Base-by-base conservation (phyloP, 768 basidiomycete species). In the Hypsizygus marmoreus region DNA sequence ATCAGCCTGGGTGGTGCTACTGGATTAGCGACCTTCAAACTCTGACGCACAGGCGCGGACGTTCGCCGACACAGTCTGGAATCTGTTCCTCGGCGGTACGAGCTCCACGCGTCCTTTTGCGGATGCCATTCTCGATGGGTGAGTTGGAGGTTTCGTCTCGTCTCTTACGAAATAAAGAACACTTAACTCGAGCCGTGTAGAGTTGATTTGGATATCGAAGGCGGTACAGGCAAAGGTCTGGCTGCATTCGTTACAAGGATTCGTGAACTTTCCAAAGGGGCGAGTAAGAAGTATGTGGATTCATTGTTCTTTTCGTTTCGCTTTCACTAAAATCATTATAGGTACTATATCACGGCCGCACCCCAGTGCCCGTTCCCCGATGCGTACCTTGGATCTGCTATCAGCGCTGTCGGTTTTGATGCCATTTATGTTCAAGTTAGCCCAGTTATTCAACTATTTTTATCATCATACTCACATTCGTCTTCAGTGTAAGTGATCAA, bases 141-240 rank as follows among this genome's bases (percentile, higher is more conserved):
- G 50, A 50, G 67, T 38, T 1, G 7, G n/a, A n/a, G n/a, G n/a
- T n/a, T n/a, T 22, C n/a, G 19, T 32, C 38, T 22, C 13, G 20
- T 49, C 12, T 22, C n/a, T 22, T 13, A n/a, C 6, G 17, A n/a
- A 5, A 24, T 22, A 16, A 17, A 16, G 40, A n/a, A 30, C 12
- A 24, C 17, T n/a, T 31, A 36, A 9, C 42, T 17, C 22, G 25
- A 49, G 3, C 5, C 2, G 22, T 6, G 9, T 41, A 81, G 78
- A 34, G 66, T 87, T 50, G 87, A 89, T 60, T 69, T 89, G 12
- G 87, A 88, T 58, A 82, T 89, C 49, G 87, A 88, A 61, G 77
- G 81, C 25, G 86, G 86, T 13, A 60, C 66, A 5, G 70, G 72
- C 10, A 61, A 61, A 3, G 67, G 75, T 28, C 81, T 80, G 51